Evolutionary conservation across 768 basidiomycete species (phyloP).

Genomic region (Auriculariales sp.): DNA sequence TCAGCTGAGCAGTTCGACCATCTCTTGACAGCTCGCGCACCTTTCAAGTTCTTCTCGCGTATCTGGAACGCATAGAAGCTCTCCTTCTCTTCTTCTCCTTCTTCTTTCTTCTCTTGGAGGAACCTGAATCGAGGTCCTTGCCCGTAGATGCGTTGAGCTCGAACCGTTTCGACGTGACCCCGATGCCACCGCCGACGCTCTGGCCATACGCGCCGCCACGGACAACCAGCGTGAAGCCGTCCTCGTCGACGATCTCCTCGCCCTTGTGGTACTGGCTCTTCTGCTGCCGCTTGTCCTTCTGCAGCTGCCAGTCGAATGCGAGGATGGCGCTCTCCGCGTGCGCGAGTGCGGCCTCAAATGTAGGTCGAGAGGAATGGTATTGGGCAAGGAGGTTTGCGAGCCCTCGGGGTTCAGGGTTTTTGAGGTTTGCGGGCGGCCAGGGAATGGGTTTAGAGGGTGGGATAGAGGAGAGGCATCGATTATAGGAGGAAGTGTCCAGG

Average conservation of each 20-base stretch:
- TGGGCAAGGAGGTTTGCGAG: constrained; percentile 54
- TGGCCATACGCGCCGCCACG: constrained; percentile 82
- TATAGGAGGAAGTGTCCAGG: constrained; percentile 58
- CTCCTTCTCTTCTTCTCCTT: constrained; percentile 49
- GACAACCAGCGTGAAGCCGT: constrained; percentile 91
- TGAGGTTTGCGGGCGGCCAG: constrained; percentile 39
- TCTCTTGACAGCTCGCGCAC: constrained; percentile 23
- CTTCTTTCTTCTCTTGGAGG: constrained; percentile 38
- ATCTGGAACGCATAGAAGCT: constrained; percentile 86
- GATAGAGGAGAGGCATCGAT: constrained; percentile 35
- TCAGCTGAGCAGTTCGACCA: constrained; percentile 10
- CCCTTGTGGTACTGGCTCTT: constrained; percentile 62
- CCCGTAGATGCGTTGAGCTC: constrained; percentile 16
- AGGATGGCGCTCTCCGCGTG: constrained; percentile 72
- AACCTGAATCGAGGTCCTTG: constrained; percentile 20
- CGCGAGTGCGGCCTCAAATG: constrained; percentile 54
- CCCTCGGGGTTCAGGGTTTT: constrained; percentile 41
- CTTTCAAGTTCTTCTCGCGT: constrained; percentile 75
- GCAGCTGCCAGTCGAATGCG: constrained; percentile 58
- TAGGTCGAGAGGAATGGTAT: constrained; percentile 57
- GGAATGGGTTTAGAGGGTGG: constrained; percentile 35
- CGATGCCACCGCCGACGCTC: constrained; percentile 69
- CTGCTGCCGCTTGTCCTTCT: constrained; percentile 33
- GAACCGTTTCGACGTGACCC: constrained; percentile 47
- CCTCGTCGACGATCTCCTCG: constrained; percentile 83